Conservation (phyloP, 768 basidiomycete genomes). For the Hortiboletus campestris region DNA sequence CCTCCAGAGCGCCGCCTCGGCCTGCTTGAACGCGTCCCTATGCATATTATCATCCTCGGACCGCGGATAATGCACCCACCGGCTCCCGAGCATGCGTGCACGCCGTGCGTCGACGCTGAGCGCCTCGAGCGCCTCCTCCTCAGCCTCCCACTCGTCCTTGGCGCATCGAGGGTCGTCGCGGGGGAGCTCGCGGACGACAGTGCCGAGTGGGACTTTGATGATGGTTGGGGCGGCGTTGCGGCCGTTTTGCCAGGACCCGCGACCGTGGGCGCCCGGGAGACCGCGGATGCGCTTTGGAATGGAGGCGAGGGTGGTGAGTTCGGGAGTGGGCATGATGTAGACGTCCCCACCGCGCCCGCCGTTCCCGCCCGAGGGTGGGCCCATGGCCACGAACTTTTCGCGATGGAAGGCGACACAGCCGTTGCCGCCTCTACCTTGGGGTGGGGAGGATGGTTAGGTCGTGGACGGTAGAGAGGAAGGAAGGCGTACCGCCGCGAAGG, state of each 20-base stretch:
- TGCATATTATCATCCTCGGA: constrained; percentile 59
- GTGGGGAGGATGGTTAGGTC: not conserved
- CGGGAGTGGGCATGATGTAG: constrained; percentile 75
- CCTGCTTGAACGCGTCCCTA: constrained; percentile 67
- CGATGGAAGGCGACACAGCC: constrained; percentile 93
- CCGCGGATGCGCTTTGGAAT: constrained; percentile 69
- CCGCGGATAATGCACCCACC: constrained; percentile 83
- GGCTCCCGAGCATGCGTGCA: constrained; percentile 57
- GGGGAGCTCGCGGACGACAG: constrained; percentile 76
- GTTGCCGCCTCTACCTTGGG: constrained; percentile 77
- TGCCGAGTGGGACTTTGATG: constrained; percentile 85
- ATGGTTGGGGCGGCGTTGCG: constrained; percentile 67
- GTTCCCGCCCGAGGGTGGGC: constrained; percentile 91
- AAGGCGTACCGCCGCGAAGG: constrained; percentile 63
- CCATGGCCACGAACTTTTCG: constrained; percentile 79
- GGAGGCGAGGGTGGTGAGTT: constrained; percentile 74
- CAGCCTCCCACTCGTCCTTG: constrained; percentile 71
- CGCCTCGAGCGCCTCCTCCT: constrained; percentile 55
- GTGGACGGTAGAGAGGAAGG: not conserved
- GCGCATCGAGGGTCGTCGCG: constrained; percentile 63
- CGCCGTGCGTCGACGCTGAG: constrained; percentile 46
- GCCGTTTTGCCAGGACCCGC: constrained; percentile 88
- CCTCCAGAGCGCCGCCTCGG: constrained; percentile 57
- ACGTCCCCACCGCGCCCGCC: constrained; percentile 89
- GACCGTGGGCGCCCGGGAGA: constrained; percentile 65